Conservation (phyloP, 1,139 yeast species). For the Fermentozyma sake region DNA sequence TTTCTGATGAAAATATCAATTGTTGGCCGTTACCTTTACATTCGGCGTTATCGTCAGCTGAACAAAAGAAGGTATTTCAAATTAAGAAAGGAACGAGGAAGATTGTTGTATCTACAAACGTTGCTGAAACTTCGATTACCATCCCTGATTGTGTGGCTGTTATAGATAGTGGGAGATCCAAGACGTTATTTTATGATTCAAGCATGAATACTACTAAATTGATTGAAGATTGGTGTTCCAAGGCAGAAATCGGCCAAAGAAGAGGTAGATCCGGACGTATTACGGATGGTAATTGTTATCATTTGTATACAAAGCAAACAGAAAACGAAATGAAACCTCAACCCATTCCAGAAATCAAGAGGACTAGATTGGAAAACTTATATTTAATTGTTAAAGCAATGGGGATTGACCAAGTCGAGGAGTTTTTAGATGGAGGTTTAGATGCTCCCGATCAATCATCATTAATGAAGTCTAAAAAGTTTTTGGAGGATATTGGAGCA, state of each 20-base stretch:
- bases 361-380: conserved; percentile 79
- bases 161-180: conserved; percentile 82
- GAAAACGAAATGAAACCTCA: conserved; percentile 58
- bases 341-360: conserved; percentile 84
- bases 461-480: conserved; percentile 56
- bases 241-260: conserved; percentile 88
- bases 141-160: conserved; percentile 94
- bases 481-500: conserved; percentile 72
- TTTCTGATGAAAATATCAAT: conserved; percentile 12
- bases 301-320: conserved; percentile 64
- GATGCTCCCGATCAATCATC: conserved; percentile 73
- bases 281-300: conserved; percentile 74
- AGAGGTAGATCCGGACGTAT: conserved; percentile 99
- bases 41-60: conserved; percentile 80
- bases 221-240: conserved; percentile 82
- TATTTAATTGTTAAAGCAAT: conserved; percentile 82
- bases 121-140: conserved; percentile 84
- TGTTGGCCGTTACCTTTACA: conserved; percentile 70
- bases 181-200: conserved; percentile 68
- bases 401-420: conserved; percentile 72
- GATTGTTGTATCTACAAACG: conserved; percentile 85
- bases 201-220: conserved; percentile 64
- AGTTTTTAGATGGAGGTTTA: conserved; percentile 67
- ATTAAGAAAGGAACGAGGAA: conserved; percentile 57
- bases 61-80: conserved; percentile 71